Evolutionary conservation across 805 yeast genomes (phyloP), one percentile per base, ranked within the genome.

Genomic region (Lachancea nothofagi): DNA sequence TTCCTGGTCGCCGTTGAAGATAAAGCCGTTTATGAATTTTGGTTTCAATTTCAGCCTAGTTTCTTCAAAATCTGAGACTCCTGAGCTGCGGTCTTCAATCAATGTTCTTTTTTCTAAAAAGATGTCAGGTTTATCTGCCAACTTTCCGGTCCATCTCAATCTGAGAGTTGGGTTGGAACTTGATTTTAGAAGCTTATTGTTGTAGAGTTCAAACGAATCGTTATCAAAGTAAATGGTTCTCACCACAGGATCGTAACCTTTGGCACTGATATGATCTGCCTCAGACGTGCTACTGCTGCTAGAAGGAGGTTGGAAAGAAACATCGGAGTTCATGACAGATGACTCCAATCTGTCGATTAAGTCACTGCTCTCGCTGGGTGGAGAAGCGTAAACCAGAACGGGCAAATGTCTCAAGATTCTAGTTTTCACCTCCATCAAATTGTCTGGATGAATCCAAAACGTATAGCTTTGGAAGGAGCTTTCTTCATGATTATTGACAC

Each of bases 371-470:
- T 59, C 74, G 56, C 51, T 47, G 5, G 64, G 61, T 4, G 62
- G 61, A 3, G 64, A 54, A 28, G 68, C 66, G 53, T 88, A 93
- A 34, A 90, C 83, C 46, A 90, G 72, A 5, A 89, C 95, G 1
- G 98, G 98, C 49, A 90, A 74, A 54, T 87, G 95, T 61, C 97
- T 82, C 58, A 90, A 74, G 49, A 90, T 85, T 44, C 88, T 79
- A n/a, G 97, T 87, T 67, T 90, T 90, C 41, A 89, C 96, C 66
- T 90, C 97, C 96, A 90, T 89, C 59, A 93, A 61, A 59, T 87
- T 84, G 52, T 93, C 98, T n/a, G 90, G 89, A 61, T 90, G 97
- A 31, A 93, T 74, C 98, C 98, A 90, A 63, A 90, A 90, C 65
- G 85, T 87, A 64, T 81, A 79, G 12, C 86, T 80, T 69, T 80